Evolutionary conservation across 331 rosid species (phyloP), one percentile per base, ranked within the genome.

Genomic region (Dryas integrifolia): DNA sequence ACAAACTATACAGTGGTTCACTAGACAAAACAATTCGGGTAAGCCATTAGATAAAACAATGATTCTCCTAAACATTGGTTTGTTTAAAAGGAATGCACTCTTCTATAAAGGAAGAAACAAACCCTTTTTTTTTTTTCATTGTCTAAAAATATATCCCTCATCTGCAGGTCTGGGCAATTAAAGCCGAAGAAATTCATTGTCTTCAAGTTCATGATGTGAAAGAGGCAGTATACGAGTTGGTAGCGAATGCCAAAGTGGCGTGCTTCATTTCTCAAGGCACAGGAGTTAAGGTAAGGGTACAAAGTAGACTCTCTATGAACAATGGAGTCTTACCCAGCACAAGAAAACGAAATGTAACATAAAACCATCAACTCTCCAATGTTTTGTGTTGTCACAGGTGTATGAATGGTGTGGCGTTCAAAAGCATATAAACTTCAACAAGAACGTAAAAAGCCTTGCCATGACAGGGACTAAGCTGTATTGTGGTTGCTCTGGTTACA

Each of bases 11-110:
- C 83, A 94, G 97, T 26, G 96, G 96, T 58, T 94, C 97, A 74
- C 81, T 82, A 18, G 97, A 94, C 87, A 94, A 91, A 85, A 87
- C 97, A 79, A 91, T 94, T 72, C 85, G 98, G 84, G 98, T 91
- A 82, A 70, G 68, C 53, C 57, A 65, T 64, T 79, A 15, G 35
- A 30, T 30, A 30, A 30, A 30, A 30, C 35, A n/a, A 11, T 49
- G 12, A 3, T 49, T 49, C 53, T 13, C 21, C 14, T 51, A 13
- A 14, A 5, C 56, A 30, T 30, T 2, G 3, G 35, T 30, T 30
- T 30, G 35, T 30, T 30, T 30, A 1, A 1, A 30, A 30, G 3
- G 35, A 30, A 30, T 30, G 35, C 2, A 30, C 35, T 30, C 35
- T 30, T 30, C 35, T 30, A 30, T 30, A 30, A 30, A 30, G 35